Conservation (phyloP, 768 basidiomycete genomes). For the Tylopilus rubrobrunneus region DNA sequence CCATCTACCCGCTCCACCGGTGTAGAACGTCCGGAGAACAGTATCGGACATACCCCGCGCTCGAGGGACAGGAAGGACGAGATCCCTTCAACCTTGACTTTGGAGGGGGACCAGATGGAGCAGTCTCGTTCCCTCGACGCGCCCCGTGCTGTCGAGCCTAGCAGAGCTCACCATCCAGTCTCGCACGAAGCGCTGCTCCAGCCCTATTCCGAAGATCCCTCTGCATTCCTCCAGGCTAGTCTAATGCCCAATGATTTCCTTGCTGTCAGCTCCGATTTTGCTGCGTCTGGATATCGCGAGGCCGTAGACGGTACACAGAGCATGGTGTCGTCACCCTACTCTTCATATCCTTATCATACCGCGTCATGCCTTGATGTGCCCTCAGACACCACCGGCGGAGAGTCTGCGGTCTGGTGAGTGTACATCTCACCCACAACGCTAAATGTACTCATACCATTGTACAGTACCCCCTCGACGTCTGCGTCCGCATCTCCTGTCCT, state of each 20-base stretch:
- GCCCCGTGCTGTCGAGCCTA: background rate
- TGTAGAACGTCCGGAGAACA: background rate
- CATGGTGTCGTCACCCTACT: background rate
- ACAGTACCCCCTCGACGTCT: slow-evolving; percentile 7
- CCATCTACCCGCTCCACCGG: background rate
- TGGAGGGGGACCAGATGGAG: background rate
- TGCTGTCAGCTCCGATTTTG: background rate
- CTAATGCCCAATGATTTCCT: background rate
- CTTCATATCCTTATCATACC: background rate
- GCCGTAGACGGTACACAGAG: too few species aligned
- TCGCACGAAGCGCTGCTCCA: too few species aligned
- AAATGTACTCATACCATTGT: background rate
- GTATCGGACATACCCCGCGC: background rate
- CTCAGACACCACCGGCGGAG: background rate
- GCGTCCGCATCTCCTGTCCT: slow-evolving; percentile 2
- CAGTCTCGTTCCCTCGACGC: background rate
- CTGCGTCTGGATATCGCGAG: too few species aligned
- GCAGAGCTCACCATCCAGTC: background rate
- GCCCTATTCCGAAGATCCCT: background rate
- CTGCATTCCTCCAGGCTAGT: too few species aligned
- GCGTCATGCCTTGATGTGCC: background rate
- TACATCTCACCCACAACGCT: too few species aligned
- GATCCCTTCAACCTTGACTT: background rate
- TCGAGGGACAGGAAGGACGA: background rate
- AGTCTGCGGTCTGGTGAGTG: background rate